These are phyloP conservation scores for Tulasnella sp. DNA, from an alignment of 768 basidiomycete genomes.

Conservation along the genomic window DNA sequence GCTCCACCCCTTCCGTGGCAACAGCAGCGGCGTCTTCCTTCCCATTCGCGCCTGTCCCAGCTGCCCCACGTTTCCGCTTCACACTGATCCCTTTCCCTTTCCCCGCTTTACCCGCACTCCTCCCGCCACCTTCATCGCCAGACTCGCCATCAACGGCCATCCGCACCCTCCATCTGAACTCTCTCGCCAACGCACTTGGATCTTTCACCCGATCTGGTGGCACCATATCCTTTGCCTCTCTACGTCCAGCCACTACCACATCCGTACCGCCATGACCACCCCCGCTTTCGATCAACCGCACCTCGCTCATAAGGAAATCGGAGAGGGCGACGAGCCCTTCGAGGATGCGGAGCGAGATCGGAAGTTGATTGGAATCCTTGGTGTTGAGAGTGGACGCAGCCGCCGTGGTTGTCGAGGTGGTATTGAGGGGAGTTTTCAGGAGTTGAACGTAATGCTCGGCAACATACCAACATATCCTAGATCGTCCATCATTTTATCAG, in stretches of 20 bases:
- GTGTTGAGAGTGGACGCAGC: slow-evolving; percentile 18
- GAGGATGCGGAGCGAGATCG: slow-evolving; percentile 48
- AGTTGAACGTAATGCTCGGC: slow-evolving; percentile 71
- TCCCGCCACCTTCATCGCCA: slow-evolving; percentile 18
- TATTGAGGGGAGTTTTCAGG: slow-evolving; percentile 39
- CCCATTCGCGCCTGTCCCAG: not conserved
- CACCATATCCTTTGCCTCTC: slow-evolving; percentile 69
- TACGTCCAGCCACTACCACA: slow-evolving; percentile 56
- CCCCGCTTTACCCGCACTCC: not conserved
- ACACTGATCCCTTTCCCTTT: not conserved
- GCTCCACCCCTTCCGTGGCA: not conserved
- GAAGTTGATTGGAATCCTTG: slow-evolving; percentile 32
- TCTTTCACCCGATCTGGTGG: slow-evolving; percentile 76
- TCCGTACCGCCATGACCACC: slow-evolving; percentile 61
- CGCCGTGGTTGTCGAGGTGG: no score
- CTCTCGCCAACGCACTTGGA: slow-evolving; percentile 65
- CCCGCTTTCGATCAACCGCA: slow-evolving; percentile 56
- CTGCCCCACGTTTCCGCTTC: not conserved
- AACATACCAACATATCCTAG: slow-evolving; percentile 82
- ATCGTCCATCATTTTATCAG: not conserved
- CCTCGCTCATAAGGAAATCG: slow-evolving; percentile 70
- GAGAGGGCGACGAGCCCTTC: slow-evolving; percentile 60
- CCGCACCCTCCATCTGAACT: slow-evolving; percentile 73
- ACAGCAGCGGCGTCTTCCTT: not conserved
- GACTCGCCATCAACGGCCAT: slow-evolving; percentile 21